phyloP scores from a whole-genome alignment of 768 basidiomycete genomes.

The Gymnopilus dilepis region DNA sequence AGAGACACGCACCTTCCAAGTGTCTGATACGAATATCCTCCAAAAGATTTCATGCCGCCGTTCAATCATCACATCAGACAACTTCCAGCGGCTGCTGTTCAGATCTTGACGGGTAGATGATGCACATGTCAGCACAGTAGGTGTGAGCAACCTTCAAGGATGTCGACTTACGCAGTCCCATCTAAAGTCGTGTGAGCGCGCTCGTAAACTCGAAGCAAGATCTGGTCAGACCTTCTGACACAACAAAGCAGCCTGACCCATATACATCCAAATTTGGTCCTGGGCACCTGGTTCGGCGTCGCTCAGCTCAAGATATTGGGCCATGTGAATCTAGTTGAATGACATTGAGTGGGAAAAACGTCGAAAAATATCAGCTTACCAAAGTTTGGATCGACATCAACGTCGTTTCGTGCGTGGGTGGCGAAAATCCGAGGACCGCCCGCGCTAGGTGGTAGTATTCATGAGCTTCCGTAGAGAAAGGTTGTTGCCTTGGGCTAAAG shows the following conservation, averaged over 20 bases:
- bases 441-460: slow-evolving; percentile 69
- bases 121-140: background rate
- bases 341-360: background rate
- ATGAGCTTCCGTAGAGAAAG: slow-evolving; percentile 58
- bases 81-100: slow-evolving; percentile 63
- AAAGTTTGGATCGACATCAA: slow-evolving; percentile 58
- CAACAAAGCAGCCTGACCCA: slow-evolving; percentile 64
- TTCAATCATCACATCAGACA: slow-evolving; percentile 49
- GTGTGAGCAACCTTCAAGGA: background rate
- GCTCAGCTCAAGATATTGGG: slow-evolving; percentile 60
- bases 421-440: slow-evolving; percentile 52
- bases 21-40: slow-evolving; percentile 69
- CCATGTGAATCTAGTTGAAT: slow-evolving; percentile 42
- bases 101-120: slow-evolving; percentile 47
- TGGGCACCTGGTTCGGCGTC: slow-evolving; percentile 53
- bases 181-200: slow-evolving; percentile 28
- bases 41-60: slow-evolving; percentile 66
- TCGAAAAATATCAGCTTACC: slow-evolving; percentile 39
- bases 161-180: slow-evolving; percentile 56
- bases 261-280: slow-evolving; percentile 57
- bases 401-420: slow-evolving; percentile 56
- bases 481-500: slow-evolving; percentile 56
- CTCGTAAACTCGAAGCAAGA: background rate
- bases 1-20: slow-evolving; percentile 53
- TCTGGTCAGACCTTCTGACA: slow-evolving; percentile 58